Evolutionary conservation across 139 green algal genomes (phyloP), one percentile per base, ranked within the genome.

Genomic region (Chlorella vulgaris): DNA sequence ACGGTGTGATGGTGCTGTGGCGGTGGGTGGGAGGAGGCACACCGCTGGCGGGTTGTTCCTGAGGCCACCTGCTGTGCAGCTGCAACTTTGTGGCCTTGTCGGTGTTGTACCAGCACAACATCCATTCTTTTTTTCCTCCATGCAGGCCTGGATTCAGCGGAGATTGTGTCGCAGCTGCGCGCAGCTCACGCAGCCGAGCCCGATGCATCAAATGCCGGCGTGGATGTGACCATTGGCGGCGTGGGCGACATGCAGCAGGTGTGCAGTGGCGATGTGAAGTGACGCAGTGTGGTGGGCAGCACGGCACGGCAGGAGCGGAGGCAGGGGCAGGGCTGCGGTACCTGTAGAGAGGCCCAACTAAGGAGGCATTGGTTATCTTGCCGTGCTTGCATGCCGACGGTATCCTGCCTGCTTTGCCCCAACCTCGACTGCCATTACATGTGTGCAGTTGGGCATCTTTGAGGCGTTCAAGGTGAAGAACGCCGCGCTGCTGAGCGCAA

Each of bases 81-180:
- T 55, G 13, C 13, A 10, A 55, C 10, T 10, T 15, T 15, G 13
- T 24, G 47, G 47, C 47, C 13, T 15, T 55, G 47, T 15, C 47
- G 13, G 13, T 10, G 13, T 55, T 15, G 13, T 15, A 55, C 47
- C 15, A 10, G 13, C 47, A 58, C 47, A 58, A 58, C 47, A 24
- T 58, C 18, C n/a, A 21, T n/a, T 65, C 22, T 28, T 35, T 2
- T 35, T 29, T 21, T 4, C 5, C 60, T 5, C 26, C 31, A 3
- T 79, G 77, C 82, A 89, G 88, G 89, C 26, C 80, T 97, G 58
- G 93, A 97, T 81, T 91, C 81, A 55, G 91, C 94, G 0, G 94
- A 99, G 47, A 90, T 98, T 33, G 91, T 99, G 10, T 83, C 89
- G 6, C 94, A 95, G 77, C 84, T 99, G 83, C 84, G 95, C 24